These are phyloP conservation scores for Aspergillus sp. DNA, from an alignment of 2,329 filamentous ascomycete genomes.

Conservation along the genomic window DNA sequence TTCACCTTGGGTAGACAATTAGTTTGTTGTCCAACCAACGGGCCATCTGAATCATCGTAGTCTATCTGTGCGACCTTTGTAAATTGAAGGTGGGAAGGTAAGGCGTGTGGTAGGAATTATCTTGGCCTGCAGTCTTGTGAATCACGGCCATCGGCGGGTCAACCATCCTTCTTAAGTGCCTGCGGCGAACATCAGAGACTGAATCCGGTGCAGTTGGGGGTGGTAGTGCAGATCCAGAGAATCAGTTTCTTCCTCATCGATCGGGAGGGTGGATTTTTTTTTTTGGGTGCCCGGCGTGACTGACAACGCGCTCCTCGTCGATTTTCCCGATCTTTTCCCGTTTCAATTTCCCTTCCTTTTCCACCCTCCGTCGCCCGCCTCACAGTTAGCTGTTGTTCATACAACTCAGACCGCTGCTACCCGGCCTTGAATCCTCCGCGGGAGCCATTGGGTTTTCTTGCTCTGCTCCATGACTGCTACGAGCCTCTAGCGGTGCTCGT, in stretches of 20 bases:
- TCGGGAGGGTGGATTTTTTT: neutral
- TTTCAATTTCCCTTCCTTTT: conserved; percentile 6
- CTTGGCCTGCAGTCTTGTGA: neutral
- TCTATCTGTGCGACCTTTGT: conserved; percentile 5
- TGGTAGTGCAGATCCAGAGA: neutral
- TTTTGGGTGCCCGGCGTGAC: neutral
- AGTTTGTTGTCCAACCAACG: conserved; percentile 3
- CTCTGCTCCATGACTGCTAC: conserved; percentile 25
- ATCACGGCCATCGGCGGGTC: neutral
- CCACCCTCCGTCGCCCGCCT: conserved; percentile 5
- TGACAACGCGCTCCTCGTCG: neutral
- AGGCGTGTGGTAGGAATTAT: neutral
- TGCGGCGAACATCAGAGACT: neutral
- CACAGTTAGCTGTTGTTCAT: conserved; percentile 10
- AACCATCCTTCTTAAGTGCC: neutral
- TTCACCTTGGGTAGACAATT: conserved; percentile 6
- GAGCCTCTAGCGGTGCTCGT: conserved; percentile 22
- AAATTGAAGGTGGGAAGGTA: neutral
- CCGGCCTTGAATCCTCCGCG: conserved; percentile 3
- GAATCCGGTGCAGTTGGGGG: neutral
- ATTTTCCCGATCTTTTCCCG: conserved; percentile 6
- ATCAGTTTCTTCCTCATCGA: neutral
- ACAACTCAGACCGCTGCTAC: conserved; percentile 9
- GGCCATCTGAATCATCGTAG: neutral
- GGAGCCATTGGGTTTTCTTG: conserved; percentile 21